A percentile compares a stretch with the other conserved stretches of the same genome.
Evolutionary conservation across 2,329 filamentous ascomycete genomes (phyloP).

Genomic region (Ceratocystiopsis brevicomis): DNA sequence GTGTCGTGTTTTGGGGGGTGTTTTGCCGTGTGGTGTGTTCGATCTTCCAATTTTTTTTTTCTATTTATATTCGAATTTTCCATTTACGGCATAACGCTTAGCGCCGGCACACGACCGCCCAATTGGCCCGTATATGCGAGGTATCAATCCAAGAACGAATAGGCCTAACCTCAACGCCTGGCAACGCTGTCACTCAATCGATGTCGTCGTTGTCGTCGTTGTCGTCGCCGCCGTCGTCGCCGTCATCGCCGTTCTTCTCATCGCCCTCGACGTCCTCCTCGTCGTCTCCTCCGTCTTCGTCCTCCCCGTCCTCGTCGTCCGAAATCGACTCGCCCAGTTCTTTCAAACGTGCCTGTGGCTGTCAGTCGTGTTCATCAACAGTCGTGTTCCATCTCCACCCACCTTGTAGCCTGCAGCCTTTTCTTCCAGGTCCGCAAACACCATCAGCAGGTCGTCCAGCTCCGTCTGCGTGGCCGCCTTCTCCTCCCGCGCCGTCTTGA

Average conservation of each 20-base stretch:
- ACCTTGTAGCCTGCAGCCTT: constrained; percentile 62
- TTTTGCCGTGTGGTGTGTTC: not conserved
- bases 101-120: not conserved
- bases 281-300: constrained; percentile 34
- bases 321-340: constrained; percentile 53
- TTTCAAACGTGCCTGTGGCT: constrained; percentile 34
- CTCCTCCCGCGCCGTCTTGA: constrained; percentile 38
- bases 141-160: too few relatives aligned
- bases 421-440: constrained; percentile 64
- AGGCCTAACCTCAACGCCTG: too few relatives aligned
- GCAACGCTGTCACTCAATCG: constrained; percentile 10
- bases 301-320: constrained; percentile 53
- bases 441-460: constrained; percentile 62
- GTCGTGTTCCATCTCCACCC: too few relatives aligned
- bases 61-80: not conserved
- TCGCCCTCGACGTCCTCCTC: constrained; percentile 35
- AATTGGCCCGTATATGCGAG: not conserved
- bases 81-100: not conserved
- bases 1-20: not conserved
- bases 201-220: constrained; percentile 25
- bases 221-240: too few relatives aligned
- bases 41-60: not conserved
- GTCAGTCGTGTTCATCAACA: too few relatives aligned
- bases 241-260: too few relatives aligned
- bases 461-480: constrained; percentile 48